These are phyloP conservation scores for Pleurotus pulmonarius DNA, from an alignment of 768 basidiomycete species.

Conservation along the genomic window DNA sequence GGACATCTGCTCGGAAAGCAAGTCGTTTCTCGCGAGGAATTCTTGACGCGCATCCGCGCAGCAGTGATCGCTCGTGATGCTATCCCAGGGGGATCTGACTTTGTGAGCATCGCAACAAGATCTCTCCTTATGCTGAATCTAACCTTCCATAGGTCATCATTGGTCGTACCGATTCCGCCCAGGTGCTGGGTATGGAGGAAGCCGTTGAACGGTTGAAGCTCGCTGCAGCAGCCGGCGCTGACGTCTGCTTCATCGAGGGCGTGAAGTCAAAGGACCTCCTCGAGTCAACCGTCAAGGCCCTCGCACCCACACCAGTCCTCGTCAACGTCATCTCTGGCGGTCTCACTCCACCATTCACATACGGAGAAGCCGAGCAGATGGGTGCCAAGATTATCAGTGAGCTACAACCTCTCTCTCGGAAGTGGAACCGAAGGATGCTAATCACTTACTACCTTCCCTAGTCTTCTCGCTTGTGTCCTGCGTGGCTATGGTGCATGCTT, in stretches of 20 bases:
- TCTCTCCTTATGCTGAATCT: neutral
- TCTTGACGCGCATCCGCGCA: constrained; percentile 69
- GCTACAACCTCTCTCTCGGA: constrained; percentile 16
- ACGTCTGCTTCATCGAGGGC: constrained; percentile 81
- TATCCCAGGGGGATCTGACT: constrained; percentile 72
- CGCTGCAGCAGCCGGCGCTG: constrained; percentile 70
- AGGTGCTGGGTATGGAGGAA: constrained; percentile 78
- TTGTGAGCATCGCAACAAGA: constrained; percentile 36
- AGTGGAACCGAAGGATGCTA: neutral
- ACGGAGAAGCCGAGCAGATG: constrained; percentile 59
- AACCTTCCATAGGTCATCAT: constrained; percentile 50
- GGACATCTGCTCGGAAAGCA: constrained; percentile 81
- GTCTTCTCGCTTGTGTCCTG: constrained; percentile 77
- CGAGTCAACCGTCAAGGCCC: constrained; percentile 56
- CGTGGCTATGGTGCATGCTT: constrained; percentile 74
- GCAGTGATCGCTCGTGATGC: constrained; percentile 75
- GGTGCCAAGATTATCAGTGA: constrained; percentile 78
- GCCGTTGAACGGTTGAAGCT: constrained; percentile 62
- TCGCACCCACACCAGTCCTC: constrained; percentile 74
- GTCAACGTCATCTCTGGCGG: constrained; percentile 81
- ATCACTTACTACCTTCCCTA: constrained; percentile 17
- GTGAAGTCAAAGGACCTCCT: constrained; percentile 67
- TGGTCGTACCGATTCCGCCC: constrained; percentile 75
- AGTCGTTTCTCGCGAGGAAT: constrained; percentile 76
- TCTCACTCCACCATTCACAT: constrained; percentile 71